Conservation (phyloP, 495 filamentous ascomycete genomes). For the Cercophora scortea region DNA sequence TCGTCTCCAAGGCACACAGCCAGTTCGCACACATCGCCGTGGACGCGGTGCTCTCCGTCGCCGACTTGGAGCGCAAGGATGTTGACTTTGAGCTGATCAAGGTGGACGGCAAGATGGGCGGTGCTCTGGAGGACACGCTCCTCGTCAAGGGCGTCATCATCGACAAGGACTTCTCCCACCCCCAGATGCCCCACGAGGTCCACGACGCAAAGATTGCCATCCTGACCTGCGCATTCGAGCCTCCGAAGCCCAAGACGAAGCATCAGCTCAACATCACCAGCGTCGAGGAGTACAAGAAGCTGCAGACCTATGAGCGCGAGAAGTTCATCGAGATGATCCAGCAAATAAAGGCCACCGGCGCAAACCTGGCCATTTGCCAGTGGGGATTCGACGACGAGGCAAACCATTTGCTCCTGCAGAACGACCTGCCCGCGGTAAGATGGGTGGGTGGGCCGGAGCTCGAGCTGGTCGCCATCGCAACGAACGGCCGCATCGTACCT, state of each 20-base stretch:
- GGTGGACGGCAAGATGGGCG: conserved; percentile 96
- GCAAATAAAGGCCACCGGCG: conserved; percentile 93
- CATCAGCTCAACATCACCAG: conserved; percentile 97
- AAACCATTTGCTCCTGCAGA: conserved; percentile 93
- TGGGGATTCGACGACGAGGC: conserved; percentile 99
- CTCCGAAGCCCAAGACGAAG: conserved; percentile 99
- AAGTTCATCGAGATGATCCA: conserved; percentile 99
- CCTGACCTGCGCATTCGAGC: conserved; percentile 96
- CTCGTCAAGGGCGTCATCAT: conserved; percentile 97
- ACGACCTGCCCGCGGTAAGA: conserved; percentile 88
- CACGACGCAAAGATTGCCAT: conserved; percentile 94
- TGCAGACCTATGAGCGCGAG: conserved; percentile 88
- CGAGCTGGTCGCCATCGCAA: conserved; percentile 96
- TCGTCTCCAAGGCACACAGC: conserved; percentile 97
- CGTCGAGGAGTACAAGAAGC: conserved; percentile 94
- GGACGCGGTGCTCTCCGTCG: conserved; percentile 93
- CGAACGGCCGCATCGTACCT: conserved; percentile 94
- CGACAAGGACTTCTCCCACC: conserved; percentile 99
- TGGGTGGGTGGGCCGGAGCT: conserved; percentile 99
- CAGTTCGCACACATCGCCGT: conserved; percentile 97
- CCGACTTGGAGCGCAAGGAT: conserved; percentile 91
- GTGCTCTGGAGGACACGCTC: conserved; percentile 86
- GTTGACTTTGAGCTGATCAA: conserved; percentile 99
- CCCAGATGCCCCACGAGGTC: conserved; percentile 95
- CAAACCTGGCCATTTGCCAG: conserved; percentile 97